Percentiles rank a stretch among this genome's conserved stretches.
Conservation (phyloP, 2,329 filamentous ascomycete genomes). For the Claviceps lovelessii region DNA sequence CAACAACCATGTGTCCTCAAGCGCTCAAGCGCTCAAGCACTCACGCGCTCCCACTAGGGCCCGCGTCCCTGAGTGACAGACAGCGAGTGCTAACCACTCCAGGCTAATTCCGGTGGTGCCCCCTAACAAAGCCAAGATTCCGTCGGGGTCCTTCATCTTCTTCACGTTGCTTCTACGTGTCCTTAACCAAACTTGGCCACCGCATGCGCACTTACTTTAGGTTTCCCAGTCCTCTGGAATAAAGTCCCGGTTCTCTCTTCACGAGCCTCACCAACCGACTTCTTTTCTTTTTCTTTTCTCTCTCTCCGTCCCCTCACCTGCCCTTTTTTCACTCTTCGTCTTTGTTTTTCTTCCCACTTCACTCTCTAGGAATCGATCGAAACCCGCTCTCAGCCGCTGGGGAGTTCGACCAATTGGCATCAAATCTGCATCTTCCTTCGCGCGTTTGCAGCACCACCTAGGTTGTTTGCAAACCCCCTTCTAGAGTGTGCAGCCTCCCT, state of each 20-base stretch:
- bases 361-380: slow-evolving; percentile 12
- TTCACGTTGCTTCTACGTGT: slow-evolving; percentile 4
- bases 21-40: not conserved
- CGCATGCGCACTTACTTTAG: not conserved
- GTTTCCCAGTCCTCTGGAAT: not conserved
- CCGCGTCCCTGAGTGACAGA: not conserved
- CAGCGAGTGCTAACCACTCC: not conserved
- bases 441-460: slow-evolving; percentile 7
- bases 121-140: not conserved
- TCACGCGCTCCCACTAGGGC: not conserved
- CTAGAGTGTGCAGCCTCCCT: too few species aligned
- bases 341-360: slow-evolving; percentile 11
- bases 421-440: slow-evolving; percentile 9
- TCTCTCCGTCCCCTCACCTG: slow-evolving; percentile 7
- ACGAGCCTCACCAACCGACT: not conserved
- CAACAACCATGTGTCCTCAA: not conserved
- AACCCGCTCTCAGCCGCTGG: slow-evolving; percentile 15
- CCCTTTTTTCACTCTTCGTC: slow-evolving; percentile 8
- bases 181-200: slow-evolving; percentile 11
- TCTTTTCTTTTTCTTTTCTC: not conserved
- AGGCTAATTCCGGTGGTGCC: not conserved
- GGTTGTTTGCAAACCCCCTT: not conserved
- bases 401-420: slow-evolving; percentile 7
- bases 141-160: not conserved
- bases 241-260: slow-evolving; percentile 1